Evolutionary conservation across 2,329 filamentous ascomycete genomes (phyloP), one percentile per base, ranked within the genome.

Genomic region (Colletotrichum sp.): DNA sequence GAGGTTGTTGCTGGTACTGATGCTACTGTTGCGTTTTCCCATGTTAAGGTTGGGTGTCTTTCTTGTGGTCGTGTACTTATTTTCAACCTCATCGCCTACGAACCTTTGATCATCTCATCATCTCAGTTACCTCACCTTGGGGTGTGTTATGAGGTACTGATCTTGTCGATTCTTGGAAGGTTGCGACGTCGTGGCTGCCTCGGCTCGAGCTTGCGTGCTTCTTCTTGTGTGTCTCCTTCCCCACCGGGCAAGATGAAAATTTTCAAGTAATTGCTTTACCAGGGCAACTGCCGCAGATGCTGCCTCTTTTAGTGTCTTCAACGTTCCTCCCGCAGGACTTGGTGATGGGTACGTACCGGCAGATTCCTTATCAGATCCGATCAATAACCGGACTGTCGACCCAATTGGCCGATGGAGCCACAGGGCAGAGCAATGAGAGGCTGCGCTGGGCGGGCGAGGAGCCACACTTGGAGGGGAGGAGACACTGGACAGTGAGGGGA

Each of bases 331-430:
- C 44, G 26, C 30, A 55, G 63, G 36, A 65, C 32, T 34, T 76
- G 64, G 64, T 73, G 70, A 76, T 73, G 69, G 44, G 55, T 49
- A 59, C 70, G 73, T 65, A 44, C 64, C 59, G 49, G 57, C 28
- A 57, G 39, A 60, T 73, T 73, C 57, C 73, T 76, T 76, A 76
- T 76, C 73, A 76, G 73, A 76, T 76, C 73, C 73, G 73, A 69
- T 62, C 64, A 76, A 69, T 76, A 73, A 16, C 73, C 70, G 64
- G 44, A 65, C 34, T 30, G 64, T 26, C 70, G 63, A 76, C 70
- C 44, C 64, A 60, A 73, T 63, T 73, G 71, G 71, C 64, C 52
- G 30, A 64, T n/a, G 65, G 59, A 36, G 65, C 71, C 71, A 64
- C 69, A 55, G 24, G n/a, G 62, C 34, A 49, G 26, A 15, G 18